phyloP scores from a whole-genome alignment of 805 yeast genomes.

The Metschnikowia dekortorum region DNA sequence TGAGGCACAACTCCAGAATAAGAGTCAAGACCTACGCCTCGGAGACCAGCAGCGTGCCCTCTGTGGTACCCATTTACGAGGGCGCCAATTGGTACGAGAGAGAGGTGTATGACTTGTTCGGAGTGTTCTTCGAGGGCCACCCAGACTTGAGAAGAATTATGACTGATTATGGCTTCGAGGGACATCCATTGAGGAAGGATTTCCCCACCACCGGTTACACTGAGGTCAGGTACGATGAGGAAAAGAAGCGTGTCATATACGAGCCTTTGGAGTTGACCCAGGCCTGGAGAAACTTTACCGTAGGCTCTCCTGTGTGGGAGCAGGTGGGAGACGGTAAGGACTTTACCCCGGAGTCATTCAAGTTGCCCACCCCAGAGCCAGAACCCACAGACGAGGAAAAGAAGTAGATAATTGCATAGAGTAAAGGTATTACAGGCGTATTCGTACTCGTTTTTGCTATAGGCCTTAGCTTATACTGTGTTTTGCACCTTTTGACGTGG shows the following conservation, averaged over 20 bases:
- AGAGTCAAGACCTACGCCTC: constrained; percentile 86
- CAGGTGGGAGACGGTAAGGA: constrained; percentile 87
- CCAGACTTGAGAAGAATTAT: constrained; percentile 86
- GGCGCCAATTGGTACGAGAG: constrained; percentile 92
- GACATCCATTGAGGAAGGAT: constrained; percentile 87
- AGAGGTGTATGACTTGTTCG: constrained; percentile 84
- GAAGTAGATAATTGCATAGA: constrained; percentile 11
- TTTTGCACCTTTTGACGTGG: too few relatives aligned
- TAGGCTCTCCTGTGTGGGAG: constrained; percentile 88
- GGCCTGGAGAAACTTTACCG: constrained; percentile 87
- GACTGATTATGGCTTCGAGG: constrained; percentile 91
- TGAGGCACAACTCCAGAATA: constrained; percentile 80
- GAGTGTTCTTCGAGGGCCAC: constrained; percentile 82
- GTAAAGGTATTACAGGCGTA: neutral
- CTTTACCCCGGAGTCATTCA: constrained; percentile 74
- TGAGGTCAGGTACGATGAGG: constrained; percentile 86
- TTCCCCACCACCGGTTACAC: constrained; percentile 92
- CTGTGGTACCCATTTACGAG: constrained; percentile 63
- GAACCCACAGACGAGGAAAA: constrained; percentile 50
- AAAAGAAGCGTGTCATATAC: constrained; percentile 82
- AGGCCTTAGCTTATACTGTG: too few relatives aligned
- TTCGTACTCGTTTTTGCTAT: neutral
- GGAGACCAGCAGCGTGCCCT: constrained; percentile 78
- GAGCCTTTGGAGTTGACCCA: constrained; percentile 89
- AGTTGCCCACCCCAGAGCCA: constrained; percentile 77